Evolutionary conservation across 2,329 filamentous ascomycete species (phyloP).

Genomic region (Colletotrichum musicola): DNA sequence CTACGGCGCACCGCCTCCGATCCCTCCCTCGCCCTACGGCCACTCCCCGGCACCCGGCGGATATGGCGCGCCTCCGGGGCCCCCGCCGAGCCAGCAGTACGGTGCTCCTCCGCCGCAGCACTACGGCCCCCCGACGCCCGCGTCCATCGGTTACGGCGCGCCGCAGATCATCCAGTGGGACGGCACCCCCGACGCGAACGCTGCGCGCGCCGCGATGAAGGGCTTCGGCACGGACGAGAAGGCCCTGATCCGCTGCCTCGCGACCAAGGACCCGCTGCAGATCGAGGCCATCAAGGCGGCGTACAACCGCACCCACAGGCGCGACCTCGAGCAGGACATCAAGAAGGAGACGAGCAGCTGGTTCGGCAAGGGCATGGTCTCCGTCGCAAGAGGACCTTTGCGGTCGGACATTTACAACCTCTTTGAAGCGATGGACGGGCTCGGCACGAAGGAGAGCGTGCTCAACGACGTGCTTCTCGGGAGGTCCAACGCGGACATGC

Average conservation of each 20-base stretch:
- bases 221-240: conserved; percentile 92
- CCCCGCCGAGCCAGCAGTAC: conserved; percentile 44
- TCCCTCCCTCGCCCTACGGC: conserved; percentile 45
- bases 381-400: conserved; percentile 83
- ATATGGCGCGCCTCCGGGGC: conserved; percentile 44
- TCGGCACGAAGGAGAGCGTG: conserved; percentile 87
- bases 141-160: conserved; percentile 81
- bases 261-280: conserved; percentile 82
- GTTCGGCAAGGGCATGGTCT: conserved; percentile 80
- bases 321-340: conserved; percentile 81
- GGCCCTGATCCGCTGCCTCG: conserved; percentile 76
- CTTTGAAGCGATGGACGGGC: conserved; percentile 78
- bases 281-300: conserved; percentile 75
- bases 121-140: conserved; percentile 62
- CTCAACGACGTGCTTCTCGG: conserved; percentile 89
- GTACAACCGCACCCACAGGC: conserved; percentile 74
- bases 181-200: conserved; percentile 75
- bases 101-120: conserved; percentile 54
- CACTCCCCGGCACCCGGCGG: conserved; percentile 43
- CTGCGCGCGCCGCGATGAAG: conserved; percentile 87
- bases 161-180: conserved; percentile 79
- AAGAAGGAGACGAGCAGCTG: conserved; percentile 81
- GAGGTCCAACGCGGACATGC: conserved; percentile 87
- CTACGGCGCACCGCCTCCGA: conserved; percentile 53
- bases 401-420: conserved; percentile 80